Evolutionary conservation across 345 rosid genomes (phyloP), one percentile per base, ranked within the genome.

Genomic region (Eutrema yunnanense): DNA sequence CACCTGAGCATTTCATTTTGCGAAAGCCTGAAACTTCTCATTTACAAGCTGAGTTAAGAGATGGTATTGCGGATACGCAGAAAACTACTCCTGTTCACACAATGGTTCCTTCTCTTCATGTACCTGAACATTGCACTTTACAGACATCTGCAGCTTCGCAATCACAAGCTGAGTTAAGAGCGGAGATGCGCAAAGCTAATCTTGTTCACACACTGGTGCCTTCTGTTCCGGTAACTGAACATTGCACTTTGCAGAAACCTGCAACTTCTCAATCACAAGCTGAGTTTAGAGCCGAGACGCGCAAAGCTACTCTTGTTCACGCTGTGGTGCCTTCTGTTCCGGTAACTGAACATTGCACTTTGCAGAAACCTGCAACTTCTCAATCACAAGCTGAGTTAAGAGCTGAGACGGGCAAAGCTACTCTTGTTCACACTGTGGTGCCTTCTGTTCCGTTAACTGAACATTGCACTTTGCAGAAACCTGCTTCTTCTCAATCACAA

Each of bases 91-190:
- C 26, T 37, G 9, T 9, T 56, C 34, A 78, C 34, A 78, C 81
- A 76, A 65, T 81, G 71, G 60, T 83, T 59, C 87, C 92, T 72
- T 75, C 88, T 12, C 69, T 79, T 32, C 77, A 77, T 46, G 16
- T 13, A 8, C 60, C 80, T 42, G 37, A 72, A 32, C 37, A 62
- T 5, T 59, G 27, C 67, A 42, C 13, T 72, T 33, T 12, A 37
- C 69, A 62, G 37, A 74, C 47, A 43, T 74, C 81, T 10, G 83
- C 48, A 73, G 70, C 82, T 44, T 62, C 47, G 46, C 79, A 72
- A 8, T 22, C 62, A 44, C 83, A 67, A 73, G 74, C 71, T 22
- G 48, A 30, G 58, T 53, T 36, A 16, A 33, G 58, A 62, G 53
- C 57, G 33, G 84, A 81, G 52, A 62, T 42, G 30, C 22, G 0